Evolutionary conservation across 2,329 filamentous ascomycete genomes (phyloP).

Genomic region (Pseudogymnoascus sp.): DNA sequence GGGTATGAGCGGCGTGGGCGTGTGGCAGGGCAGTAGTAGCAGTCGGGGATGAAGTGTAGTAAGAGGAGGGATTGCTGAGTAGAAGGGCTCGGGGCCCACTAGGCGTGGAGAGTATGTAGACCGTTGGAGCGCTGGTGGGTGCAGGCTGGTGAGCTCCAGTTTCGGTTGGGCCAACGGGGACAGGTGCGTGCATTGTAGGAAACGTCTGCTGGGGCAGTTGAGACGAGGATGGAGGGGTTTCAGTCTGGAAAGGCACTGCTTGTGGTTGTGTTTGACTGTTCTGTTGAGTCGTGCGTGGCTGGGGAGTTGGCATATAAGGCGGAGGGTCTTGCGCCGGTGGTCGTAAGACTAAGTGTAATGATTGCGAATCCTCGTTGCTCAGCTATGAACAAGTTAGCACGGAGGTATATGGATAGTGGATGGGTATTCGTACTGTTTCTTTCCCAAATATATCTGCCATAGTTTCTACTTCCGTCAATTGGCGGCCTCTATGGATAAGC

Average conservation of each 20-base stretch:
- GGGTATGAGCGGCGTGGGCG: slow-evolving; percentile 2
- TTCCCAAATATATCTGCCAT: slow-evolving; percentile 51
- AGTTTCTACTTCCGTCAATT: slow-evolving; percentile 48
- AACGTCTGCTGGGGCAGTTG: background rate
- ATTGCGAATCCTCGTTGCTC: slow-evolving; percentile 40
- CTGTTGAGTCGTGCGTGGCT: background rate
- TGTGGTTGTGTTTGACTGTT: background rate
- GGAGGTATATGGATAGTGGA: background rate
- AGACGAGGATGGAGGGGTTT: background rate
- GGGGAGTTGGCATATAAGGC: background rate
- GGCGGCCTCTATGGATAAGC: slow-evolving; percentile 53
- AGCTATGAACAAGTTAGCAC: slow-evolving; percentile 32
- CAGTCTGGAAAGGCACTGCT: background rate
- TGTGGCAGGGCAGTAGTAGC: slow-evolving; percentile 19
- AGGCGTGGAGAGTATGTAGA: slow-evolving; percentile 56
- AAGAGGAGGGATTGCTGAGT: slow-evolving; percentile 46
- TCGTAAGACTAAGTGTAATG: slow-evolving; percentile 47
- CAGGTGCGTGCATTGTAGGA: slow-evolving; percentile 16
- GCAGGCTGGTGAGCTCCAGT: slow-evolving; percentile 15
- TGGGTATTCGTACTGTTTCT: slow-evolving; percentile 38
- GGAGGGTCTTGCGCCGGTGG: slow-evolving; percentile 23
- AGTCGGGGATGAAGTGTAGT: slow-evolving; percentile 39
- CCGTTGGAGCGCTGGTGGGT: slow-evolving; percentile 36
- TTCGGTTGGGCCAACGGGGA: slow-evolving; percentile 15
- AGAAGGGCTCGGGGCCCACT: slow-evolving; percentile 52